These are phyloP conservation scores for Fusarium buharicum DNA, from an alignment of 2,329 filamentous ascomycete genomes.

Conservation along the genomic window DNA sequence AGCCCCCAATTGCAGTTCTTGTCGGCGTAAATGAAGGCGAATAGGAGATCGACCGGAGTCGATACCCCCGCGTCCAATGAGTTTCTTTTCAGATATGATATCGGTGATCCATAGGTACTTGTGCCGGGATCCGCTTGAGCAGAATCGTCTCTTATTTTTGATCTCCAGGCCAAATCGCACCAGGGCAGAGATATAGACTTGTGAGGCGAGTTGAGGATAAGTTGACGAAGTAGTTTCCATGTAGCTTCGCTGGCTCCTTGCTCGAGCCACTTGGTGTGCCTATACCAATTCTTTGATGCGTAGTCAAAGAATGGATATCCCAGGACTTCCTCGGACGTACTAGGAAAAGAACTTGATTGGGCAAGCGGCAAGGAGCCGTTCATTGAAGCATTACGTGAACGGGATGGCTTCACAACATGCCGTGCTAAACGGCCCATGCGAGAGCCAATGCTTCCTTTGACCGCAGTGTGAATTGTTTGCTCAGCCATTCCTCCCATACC, in stretches of 20 bases:
- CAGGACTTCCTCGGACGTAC: fast-evolving
- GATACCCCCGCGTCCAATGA: neutral
- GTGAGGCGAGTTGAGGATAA: neutral
- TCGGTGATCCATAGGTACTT: too few species aligned
- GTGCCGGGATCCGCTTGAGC: too few species aligned
- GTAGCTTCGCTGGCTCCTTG: fast-evolving
- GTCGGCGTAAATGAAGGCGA: neutral
- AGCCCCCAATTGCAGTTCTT: neutral
- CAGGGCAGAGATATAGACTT: neutral
- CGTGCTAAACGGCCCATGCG: neutral
- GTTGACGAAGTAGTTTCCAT: neutral
- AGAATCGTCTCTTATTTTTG: fast-evolving
- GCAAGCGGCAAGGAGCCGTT: fast-evolving
- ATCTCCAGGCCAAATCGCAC: neutral
- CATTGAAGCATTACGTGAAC: fast-evolving
- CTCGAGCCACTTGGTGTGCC: neutral
- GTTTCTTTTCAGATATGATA: too few species aligned
- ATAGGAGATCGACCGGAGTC: neutral
- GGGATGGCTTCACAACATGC: neutral
- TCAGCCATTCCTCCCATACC: neutral
- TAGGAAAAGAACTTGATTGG: fast-evolving
- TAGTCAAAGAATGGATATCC: neutral
- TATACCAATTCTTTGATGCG: neutral
- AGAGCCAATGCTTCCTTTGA: neutral
- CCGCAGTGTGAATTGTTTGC: neutral